Conservation (phyloP, 2,329 filamentous ascomycete genomes). For the Pestalotiopsis sp. region DNA sequence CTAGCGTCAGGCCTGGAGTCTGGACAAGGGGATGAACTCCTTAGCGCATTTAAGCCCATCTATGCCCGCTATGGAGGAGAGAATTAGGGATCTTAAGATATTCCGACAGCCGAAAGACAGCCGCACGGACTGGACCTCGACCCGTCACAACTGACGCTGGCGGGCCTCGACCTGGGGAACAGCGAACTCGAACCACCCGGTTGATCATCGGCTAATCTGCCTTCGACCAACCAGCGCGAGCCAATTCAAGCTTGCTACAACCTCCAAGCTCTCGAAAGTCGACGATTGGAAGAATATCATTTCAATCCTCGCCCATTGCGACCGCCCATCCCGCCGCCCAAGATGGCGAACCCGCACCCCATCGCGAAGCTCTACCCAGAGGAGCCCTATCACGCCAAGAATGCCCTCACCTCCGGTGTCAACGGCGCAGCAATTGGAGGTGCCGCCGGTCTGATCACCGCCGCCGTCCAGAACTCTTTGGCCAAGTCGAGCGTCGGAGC, state of each 20-base stretch:
- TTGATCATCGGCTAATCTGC: neutral
- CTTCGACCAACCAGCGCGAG: constrained; percentile 10
- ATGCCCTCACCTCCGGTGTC: constrained; percentile 71
- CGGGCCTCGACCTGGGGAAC: too few relatives aligned
- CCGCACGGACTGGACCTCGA: neutral
- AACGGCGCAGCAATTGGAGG: constrained; percentile 68
- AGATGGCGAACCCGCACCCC: constrained; percentile 35
- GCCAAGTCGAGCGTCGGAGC: constrained; percentile 80
- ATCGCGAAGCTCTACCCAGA: constrained; percentile 34
- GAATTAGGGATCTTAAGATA: neutral
- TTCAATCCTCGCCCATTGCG: constrained; percentile 16
- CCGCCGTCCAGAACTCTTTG: constrained; percentile 85
- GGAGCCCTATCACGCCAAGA: constrained; percentile 68
- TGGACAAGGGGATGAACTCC: neutral
- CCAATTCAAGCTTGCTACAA: constrained; percentile 13
- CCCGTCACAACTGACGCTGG: neutral
- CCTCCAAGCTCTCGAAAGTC: neutral
- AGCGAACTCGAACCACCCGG: neutral
- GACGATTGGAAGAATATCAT: neutral
- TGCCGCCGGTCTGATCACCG: constrained; percentile 69
- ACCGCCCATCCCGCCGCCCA: constrained; percentile 24
- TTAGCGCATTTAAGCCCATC: neutral
- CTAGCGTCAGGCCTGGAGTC: too few relatives aligned
- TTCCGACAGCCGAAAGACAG: neutral
- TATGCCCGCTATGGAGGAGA: neutral